phyloP scores from a whole-genome alignment of 2,329 filamentous ascomycete genomes.

The Penicillium brasilianum region DNA sequence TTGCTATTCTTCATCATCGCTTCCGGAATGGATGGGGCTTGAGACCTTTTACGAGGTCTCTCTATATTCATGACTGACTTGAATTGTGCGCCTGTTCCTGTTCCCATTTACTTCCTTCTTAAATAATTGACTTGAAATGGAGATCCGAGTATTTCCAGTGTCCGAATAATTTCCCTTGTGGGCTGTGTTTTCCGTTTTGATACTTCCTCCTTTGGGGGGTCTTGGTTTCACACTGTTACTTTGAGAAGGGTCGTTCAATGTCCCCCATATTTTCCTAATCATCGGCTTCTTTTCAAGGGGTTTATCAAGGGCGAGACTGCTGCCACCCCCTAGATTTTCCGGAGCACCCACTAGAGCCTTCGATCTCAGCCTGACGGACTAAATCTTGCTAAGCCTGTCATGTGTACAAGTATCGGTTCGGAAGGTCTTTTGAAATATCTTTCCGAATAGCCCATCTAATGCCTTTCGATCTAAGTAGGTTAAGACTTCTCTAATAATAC shows the following conservation, averaged over 20 bases:
- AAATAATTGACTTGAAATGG: neutral
- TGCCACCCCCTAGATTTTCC: no score
- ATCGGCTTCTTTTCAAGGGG: neutral
- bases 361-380: no score
- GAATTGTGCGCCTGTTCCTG: no score
- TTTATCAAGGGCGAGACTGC: no score
- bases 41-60: neutral
- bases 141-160: neutral
- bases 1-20: neutral
- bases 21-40: neutral
- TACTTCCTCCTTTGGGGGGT: neutral
- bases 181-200: no score
- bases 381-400: no score
- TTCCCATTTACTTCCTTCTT: neutral
- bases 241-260: neutral
- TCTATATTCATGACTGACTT: neutral
- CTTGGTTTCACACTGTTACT: neutral
- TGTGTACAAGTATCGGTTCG: no score
- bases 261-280: neutral
- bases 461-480: no score
- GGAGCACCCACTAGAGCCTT: no score
- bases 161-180: neutral
- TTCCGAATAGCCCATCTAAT: no score
- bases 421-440: no score
- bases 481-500: no score